These are phyloP conservation scores for Diaporthe longicolla DNA, from an alignment of 2,329 filamentous ascomycete genomes.

Conservation along the genomic window DNA sequence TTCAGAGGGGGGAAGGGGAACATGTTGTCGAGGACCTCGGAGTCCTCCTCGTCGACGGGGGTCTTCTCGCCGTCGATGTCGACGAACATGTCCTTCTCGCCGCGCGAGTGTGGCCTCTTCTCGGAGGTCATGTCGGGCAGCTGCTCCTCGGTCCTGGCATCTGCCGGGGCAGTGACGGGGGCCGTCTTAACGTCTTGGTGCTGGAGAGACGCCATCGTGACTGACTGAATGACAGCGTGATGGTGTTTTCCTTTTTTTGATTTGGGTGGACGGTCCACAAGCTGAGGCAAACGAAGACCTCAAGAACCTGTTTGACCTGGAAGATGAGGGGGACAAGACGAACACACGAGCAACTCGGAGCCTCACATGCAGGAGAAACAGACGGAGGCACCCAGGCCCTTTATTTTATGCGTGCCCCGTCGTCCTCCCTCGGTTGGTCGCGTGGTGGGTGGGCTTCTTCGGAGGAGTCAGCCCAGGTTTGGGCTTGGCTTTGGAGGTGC, in stretches of 20 bases:
- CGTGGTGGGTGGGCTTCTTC: neutral
- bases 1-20: conserved; percentile 24
- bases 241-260: too few relatives aligned
- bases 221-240: neutral
- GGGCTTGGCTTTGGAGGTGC: too few relatives aligned
- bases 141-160: conserved; percentile 12
- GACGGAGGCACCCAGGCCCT: neutral
- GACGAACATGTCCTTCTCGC: conserved; percentile 29
- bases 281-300: neutral
- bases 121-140: neutral
- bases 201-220: conserved; percentile 28
- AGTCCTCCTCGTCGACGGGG: neutral
- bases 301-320: neutral
- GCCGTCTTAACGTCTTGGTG: conserved; percentile 18
- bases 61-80: conserved; percentile 20
- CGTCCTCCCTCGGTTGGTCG: neutral
- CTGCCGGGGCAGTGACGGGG: conserved; percentile 22
- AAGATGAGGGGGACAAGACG: neutral
- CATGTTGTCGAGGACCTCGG: conserved; percentile 29
- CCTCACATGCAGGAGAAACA: neutral
- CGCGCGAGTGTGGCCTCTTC: conserved; percentile 13
- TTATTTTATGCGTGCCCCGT: neutral
- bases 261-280: neutral
- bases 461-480: conserved; percentile 1
- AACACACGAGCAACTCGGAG: neutral